Evolutionary conservation across 2,329 filamentous ascomycete genomes (phyloP), one percentile per base, ranked within the genome.

Genomic region (Aspergillus terreus): DNA sequence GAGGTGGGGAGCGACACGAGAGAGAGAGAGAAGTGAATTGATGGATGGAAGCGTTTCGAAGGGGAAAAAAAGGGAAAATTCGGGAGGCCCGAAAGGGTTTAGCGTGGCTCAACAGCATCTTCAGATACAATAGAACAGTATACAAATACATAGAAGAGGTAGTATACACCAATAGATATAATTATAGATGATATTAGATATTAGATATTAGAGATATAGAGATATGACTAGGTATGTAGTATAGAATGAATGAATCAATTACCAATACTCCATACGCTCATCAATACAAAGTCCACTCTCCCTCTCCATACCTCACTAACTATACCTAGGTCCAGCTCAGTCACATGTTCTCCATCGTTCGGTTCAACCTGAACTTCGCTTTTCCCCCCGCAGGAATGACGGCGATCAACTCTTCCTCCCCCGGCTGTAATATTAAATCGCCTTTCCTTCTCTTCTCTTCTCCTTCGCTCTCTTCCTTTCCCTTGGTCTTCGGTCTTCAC

Each of bases 41-140:
- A 51, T 46, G 48, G 50, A 51, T 58, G 50, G 56, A 51, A 53
- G 50, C 50, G 27, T 30, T 30, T 30, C 27, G 27, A 35, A 46
- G 55, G 46, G 54, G 56, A 52, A 44, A 38, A 38, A n/a, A 44
- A 51, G 50, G 52, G 58, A 61, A 60, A 56, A 47, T 60, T 61
- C 58, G 58, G 59, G 27, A 30, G 7, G 27, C 27, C 27, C 27
- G 10, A 30, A 30, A 11, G 7, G 27, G 27, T 30, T 30, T 30
- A 30, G 27, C 27, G 27, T 30, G 27, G 23, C 23, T 6, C 23
- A 23, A 23, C 23, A 23, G 23, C 23, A 23, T 23, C 4, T 6
- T 23, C 23, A 23, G 4, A 23, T 6, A 23, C 23, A 23, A 23
- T 23, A 23, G 23, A 6, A 23, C 21, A 23, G 21, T 23, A 23